Conservation (phyloP, 306 rosid species). For the Lathyrus sativus region DNA sequence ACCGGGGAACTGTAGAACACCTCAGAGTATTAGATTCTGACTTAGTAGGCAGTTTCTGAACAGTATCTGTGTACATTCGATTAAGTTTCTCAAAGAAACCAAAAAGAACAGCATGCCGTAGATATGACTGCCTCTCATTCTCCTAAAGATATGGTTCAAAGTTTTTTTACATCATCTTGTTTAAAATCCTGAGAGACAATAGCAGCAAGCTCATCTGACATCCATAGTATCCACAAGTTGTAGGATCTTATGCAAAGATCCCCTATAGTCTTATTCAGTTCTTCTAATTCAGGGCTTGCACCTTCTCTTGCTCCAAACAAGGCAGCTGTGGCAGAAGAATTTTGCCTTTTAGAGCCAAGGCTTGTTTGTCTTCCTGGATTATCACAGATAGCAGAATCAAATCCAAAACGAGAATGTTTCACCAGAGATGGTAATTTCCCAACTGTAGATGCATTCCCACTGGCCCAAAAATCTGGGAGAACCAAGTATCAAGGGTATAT, state of each 20-base stretch:
- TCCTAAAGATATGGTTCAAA: constrained; percentile 97
- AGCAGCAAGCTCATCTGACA: constrained; percentile 74
- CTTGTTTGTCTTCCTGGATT: too few species aligned
- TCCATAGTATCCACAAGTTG: constrained; percentile 86
- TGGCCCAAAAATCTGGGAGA: too few species aligned
- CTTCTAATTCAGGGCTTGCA: constrained; percentile 78
- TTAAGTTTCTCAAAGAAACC: constrained; percentile 98
- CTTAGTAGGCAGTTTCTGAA: constrained; percentile 89
- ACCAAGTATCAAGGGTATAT: too few species aligned
- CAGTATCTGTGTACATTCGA: constrained; percentile 85
- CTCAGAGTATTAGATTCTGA: too few species aligned
- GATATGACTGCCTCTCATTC: constrained; percentile 90
- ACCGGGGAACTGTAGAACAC: too few species aligned
- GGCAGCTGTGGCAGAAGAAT: constrained; percentile 68
- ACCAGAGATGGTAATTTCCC: too few species aligned
- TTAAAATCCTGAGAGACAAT: constrained; percentile 68
- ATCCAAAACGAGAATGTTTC: too few species aligned
- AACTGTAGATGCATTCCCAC: too few species aligned
- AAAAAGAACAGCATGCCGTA: constrained; percentile 92
- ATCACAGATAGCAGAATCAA: too few species aligned
- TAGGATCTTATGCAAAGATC: constrained; percentile 88
- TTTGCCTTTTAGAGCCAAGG: too few species aligned
- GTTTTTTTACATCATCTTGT: constrained; percentile 77
- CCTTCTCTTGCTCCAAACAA: constrained; percentile 80
- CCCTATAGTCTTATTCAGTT: constrained; percentile 60